Evolutionary conservation across 441 rosid genomes (phyloP).

Genomic region (Pelargonium myrrhifolium): DNA sequence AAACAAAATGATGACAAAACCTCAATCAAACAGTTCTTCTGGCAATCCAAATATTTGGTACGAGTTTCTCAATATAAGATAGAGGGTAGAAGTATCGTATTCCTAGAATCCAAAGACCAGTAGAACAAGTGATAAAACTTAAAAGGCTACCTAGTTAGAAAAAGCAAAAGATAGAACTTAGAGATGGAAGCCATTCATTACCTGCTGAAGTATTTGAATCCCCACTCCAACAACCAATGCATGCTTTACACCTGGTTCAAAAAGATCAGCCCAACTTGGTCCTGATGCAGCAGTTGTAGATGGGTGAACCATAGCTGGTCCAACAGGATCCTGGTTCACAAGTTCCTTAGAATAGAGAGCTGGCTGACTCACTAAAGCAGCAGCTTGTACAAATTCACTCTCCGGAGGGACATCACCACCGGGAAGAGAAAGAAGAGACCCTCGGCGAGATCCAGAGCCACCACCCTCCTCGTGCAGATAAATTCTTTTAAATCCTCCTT

Average conservation of each 20-base stretch:
- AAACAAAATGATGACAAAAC: too few species aligned
- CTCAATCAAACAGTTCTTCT: too few species aligned
- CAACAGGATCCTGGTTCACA: conserved; percentile 52
- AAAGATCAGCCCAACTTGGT: conserved; percentile 60
- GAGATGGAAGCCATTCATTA: conserved; percentile 16
- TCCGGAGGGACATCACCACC: conserved; percentile 43
- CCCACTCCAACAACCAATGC: conserved; percentile 76
- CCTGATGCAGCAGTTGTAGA: conserved; percentile 48
- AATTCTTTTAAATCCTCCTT: conserved; percentile 76
- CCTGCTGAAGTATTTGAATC: conserved; percentile 83
- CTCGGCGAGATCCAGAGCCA: conserved; percentile 48
- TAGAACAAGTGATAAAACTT: too few species aligned
- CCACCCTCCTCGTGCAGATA: conserved; percentile 69
- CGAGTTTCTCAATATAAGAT: too few species aligned
- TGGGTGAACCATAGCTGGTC: conserved; percentile 80
- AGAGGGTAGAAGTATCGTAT: too few species aligned
- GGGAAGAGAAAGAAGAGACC: conserved; percentile 51
- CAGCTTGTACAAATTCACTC: conserved; percentile 52
- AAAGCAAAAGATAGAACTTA: too few species aligned
- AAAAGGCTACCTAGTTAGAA: too few species aligned
- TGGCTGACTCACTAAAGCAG: conserved; percentile 74
- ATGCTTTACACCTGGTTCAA: conserved; percentile 72
- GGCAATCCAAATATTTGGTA: too few species aligned
- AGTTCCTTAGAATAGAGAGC: conserved; percentile 59
- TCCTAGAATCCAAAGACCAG: too few species aligned